Base-by-base conservation (phyloP, 2,329 filamentous ascomycete species). In the Ceratocystis eucalypticola region DNA sequence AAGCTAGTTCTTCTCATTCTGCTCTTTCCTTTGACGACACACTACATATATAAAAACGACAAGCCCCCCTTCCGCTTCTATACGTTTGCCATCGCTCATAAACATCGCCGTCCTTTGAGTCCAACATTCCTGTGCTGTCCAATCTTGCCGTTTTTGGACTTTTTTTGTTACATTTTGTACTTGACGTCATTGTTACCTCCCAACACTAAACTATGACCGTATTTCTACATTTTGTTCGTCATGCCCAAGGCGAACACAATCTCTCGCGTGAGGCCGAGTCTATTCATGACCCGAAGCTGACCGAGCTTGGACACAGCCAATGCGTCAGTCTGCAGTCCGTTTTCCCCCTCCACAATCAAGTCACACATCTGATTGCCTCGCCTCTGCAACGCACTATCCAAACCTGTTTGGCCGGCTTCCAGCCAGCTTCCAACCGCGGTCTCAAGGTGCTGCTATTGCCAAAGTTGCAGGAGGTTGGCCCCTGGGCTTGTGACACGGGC, bases 181-280 rank as follows among this genome's bases (percentile, higher is more conserved):
- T 0, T 55, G 8, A 10, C 20, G 17, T 10, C 61, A 45, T 46
- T 5, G n/a, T 17, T 22, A 5, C 22, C 30, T 12, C 61, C 17
- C 61, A 8, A 1, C 41, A 2, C 7, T 8, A 62, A 15, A 15
- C 50, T 64, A 83, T 83, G 80, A 74, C 78, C 1, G 78, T 80
- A 30, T 83, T 79, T 55, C 77, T 89, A 70, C 84, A 88, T 74
- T 79, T 88, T 70, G 82, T 91, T 71, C 87, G 88, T 75, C 88
- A 91, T 74, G 88, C 86, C 12, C 80, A 90, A 77, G 91, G 90
- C 76, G 84, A 83, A 73, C 92, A 96, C 81, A 96, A 96, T 75
- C 82, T 94, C 72, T 80, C 72, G 69, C 72, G 78, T 30, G 86
- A 82, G 69, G 90, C 92, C 76, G 87, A 92, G 73, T 72, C 77